These are phyloP conservation scores for Phytophthora sp. DNA, from an alignment of 352 stramenopile species.

Conservation along the genomic window DNA sequence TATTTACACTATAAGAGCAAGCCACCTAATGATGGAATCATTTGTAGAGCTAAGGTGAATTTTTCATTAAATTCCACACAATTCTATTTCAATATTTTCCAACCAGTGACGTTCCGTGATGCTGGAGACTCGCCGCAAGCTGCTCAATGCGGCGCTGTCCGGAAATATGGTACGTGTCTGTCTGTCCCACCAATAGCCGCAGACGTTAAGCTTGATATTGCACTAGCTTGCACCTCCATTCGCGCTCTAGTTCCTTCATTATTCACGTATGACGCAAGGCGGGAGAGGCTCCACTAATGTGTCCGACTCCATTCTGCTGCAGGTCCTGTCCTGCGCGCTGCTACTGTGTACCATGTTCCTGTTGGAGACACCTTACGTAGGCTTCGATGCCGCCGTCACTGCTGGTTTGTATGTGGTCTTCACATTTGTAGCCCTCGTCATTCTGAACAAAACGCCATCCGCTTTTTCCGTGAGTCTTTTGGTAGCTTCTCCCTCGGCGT, in stretches of 20 bases:
- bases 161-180: slow-evolving; percentile 64
- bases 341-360: slow-evolving; percentile 77
- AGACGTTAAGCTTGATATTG: not conserved
- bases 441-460: slow-evolving; percentile 83
- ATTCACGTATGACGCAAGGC: not conserved
- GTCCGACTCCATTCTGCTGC: not conserved
- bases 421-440: slow-evolving; percentile 76
- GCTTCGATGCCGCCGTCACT: slow-evolving; percentile 73
- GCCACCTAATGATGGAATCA: no score
- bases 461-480: slow-evolving; percentile 65
- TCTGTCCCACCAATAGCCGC: not conserved
- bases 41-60: not conserved
- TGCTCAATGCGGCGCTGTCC: slow-evolving; percentile 75
- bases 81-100: not conserved
- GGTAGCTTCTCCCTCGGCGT: not conserved
- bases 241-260: slow-evolving; percentile 3
- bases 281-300: slow-evolving; percentile 19
- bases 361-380: slow-evolving; percentile 69
- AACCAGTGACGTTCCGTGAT: slow-evolving; percentile 30
- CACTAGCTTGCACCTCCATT: slow-evolving; percentile 12
- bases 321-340: slow-evolving; percentile 67
- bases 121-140: slow-evolving; percentile 66
- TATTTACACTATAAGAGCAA: no score
- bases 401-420: slow-evolving; percentile 66
- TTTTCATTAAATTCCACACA: no score